Evolutionary conservation across 1,139 yeast species (phyloP).

Genomic region (Suhomyces bribrorum): DNA sequence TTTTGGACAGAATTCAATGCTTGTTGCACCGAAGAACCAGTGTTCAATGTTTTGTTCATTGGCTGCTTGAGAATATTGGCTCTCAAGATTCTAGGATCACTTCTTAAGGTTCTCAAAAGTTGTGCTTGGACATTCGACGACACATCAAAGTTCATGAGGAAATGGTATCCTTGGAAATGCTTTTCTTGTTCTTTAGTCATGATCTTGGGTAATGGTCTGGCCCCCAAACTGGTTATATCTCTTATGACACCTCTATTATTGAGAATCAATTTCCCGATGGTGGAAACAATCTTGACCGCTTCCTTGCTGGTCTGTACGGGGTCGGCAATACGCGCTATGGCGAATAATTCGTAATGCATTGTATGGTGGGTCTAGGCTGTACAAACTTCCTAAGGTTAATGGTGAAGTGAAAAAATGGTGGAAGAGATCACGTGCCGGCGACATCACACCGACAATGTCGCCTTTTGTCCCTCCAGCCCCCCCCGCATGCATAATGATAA

Average conservation of each 20-base stretch:
- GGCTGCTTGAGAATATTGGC: slow-evolving; percentile 72
- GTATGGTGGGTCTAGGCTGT: slow-evolving; percentile 5
- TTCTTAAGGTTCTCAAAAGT: slow-evolving; percentile 73
- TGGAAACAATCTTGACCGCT: slow-evolving; percentile 71
- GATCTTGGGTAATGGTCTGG: slow-evolving; percentile 75
- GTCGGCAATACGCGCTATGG: slow-evolving; percentile 78
- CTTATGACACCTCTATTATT: slow-evolving; percentile 92
- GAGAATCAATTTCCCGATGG: slow-evolving; percentile 80
- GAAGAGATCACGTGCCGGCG: slow-evolving; percentile 3
- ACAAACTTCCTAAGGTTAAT: neutral
- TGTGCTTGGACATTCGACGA: slow-evolving; percentile 86
- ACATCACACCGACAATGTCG: neutral
- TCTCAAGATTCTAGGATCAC: slow-evolving; percentile 89
- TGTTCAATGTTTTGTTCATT: slow-evolving; percentile 52
- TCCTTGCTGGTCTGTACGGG: slow-evolving; percentile 57
- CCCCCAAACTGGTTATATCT: slow-evolving; percentile 77
- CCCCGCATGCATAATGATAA: neutral
- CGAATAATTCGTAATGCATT: slow-evolving; percentile 90
- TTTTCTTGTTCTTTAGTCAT: slow-evolving; percentile 84
- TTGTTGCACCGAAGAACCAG: slow-evolving; percentile 52
- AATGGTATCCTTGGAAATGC: slow-evolving; percentile 89
- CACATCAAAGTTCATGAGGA: slow-evolving; percentile 82
- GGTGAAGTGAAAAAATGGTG: slow-evolving; percentile 5
- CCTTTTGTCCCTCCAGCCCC: neutral
- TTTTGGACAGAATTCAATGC: slow-evolving; percentile 24